Evolutionary conservation across 805 yeast genomes (phyloP).

Genomic region (Wickerhamiella parazyma): DNA sequence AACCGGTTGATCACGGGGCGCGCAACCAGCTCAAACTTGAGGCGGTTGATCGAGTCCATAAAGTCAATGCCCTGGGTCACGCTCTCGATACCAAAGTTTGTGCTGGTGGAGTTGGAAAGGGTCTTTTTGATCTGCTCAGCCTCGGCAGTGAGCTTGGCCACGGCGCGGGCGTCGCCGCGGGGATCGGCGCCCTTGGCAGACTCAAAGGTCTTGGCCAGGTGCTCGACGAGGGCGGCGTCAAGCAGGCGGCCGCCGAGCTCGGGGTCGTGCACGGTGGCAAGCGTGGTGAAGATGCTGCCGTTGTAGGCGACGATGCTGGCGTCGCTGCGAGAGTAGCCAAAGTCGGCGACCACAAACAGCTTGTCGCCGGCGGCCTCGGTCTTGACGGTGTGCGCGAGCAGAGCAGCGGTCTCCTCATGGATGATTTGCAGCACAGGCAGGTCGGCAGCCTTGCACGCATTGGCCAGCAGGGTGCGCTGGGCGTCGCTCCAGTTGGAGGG

Average conservation of each 20-base stretch:
- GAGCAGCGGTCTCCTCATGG: slow-evolving; percentile 85
- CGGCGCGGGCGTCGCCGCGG: slow-evolving; percentile 62
- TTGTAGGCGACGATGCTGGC: slow-evolving; percentile 87
- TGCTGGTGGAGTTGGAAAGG: slow-evolving; percentile 71
- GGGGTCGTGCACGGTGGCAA: slow-evolving; percentile 72
- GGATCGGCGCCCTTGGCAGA: slow-evolving; percentile 77
- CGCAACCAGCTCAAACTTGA: slow-evolving; percentile 80
- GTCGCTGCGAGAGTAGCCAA: slow-evolving; percentile 92
- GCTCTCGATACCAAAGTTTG: slow-evolving; percentile 89
- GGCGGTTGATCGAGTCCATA: slow-evolving; percentile 84
- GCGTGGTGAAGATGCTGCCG: slow-evolving; percentile 83
- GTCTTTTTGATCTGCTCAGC: slow-evolving; percentile 80
- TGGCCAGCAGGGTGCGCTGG: slow-evolving; percentile 52
- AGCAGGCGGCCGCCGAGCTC: slow-evolving; percentile 79
- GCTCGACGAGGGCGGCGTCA: slow-evolving; percentile 67
- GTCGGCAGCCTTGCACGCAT: slow-evolving; percentile 57
- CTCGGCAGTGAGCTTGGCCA: slow-evolving; percentile 78
- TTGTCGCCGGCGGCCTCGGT: slow-evolving; percentile 38
- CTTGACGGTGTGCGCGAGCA: slow-evolving; percentile 61
- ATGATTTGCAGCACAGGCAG: slow-evolving; percentile 73
- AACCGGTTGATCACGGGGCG: slow-evolving; percentile 65
- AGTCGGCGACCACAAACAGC: slow-evolving; percentile 83
- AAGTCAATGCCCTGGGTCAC: slow-evolving; percentile 89
- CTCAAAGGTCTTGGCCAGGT: slow-evolving; percentile 86
- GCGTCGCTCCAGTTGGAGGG: slow-evolving; percentile 75